Base-by-base conservation (phyloP, 176 grass and related monocot genomes). In the Thinopyrum elongatum region DNA sequence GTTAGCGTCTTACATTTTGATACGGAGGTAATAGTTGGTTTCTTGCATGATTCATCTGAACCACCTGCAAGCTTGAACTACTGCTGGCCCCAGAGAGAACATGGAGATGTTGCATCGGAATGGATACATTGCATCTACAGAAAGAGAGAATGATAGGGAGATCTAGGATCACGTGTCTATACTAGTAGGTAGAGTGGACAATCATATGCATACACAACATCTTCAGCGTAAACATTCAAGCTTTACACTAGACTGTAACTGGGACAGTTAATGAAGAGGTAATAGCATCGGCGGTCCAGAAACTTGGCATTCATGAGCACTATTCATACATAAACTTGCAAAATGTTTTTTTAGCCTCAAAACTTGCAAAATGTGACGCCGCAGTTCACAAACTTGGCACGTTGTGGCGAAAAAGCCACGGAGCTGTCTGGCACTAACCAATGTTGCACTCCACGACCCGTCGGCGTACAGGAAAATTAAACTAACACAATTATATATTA, bases 71-170 rank as follows among this genome's bases (percentile, higher is more conserved):
- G 31, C 65, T 63, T 86, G 84, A 78, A 79, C 88, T 55, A 65
- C 30, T 51, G 79, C 80, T 22, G 88, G 73, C 39, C 88, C 88
- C 84, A 19, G 49, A 79, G 82, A 36, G 73, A 86, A 90, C 84
- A 78, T 86, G 88, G 72, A 38, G 79, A 41, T 86, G 88, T 78
- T 44, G 61, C 70, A 3, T 5, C 38, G 28, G 47, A 77, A 36
- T 33, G 77, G 71, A 74, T 61, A 10, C 8, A 66, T 46, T 74
- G 71, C 71, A 74, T 49, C 71, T 10, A 19, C 41, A 6, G 4
- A 74, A 36, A 74, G 7, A 46, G 41, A 55, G 83, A 62, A 85
- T 66, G 77, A 82, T 15, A 25, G 39, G 39, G 59, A 85, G 77
- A 85, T 76, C 49, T 68, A 81, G 46, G 77, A 80, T 69, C 25